Conservation (phyloP, 257 asterid genomes). For the Solanum ossicruentum region DNA sequence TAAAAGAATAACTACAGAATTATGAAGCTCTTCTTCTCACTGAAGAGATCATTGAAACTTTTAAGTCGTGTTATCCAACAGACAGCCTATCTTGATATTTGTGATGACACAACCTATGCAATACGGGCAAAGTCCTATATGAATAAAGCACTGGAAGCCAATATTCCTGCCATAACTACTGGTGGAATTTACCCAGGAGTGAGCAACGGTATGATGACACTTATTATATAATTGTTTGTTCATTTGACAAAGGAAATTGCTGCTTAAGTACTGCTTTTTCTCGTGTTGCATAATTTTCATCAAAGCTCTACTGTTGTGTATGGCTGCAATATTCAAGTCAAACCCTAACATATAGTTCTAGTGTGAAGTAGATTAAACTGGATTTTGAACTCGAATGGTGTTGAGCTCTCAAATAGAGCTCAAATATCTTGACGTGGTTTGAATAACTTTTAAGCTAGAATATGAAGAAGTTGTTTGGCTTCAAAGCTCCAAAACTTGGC, state of each 20-base stretch:
- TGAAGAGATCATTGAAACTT: background rate
- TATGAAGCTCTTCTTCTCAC: background rate
- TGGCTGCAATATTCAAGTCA: background rate
- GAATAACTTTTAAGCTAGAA: background rate
- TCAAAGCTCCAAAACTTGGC: background rate
- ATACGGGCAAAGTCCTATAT: constrained; percentile 69
- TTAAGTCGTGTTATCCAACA: constrained; percentile 16
- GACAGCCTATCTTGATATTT: constrained; percentile 90
- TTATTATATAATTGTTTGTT: constrained; percentile 15
- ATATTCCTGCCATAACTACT: constrained; percentile 79
- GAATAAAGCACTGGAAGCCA: constrained; percentile 56
- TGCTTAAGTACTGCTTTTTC: background rate
- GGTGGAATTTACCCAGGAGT: constrained; percentile 99
- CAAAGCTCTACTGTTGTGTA: background rate
- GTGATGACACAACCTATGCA: constrained; percentile 82
- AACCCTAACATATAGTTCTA: background rate
- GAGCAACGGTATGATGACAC: constrained; percentile 68
- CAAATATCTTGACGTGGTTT: background rate
- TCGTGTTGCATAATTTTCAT: background rate
- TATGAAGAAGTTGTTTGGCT: background rate
- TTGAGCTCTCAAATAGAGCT: background rate
- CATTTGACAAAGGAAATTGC: background rate
- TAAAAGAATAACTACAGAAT: background rate
- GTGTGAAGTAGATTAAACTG: background rate
- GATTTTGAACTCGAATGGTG: background rate